Base-by-base conservation (phyloP, 768 basidiomycete species). In the Xanthoconium purpureum region DNA sequence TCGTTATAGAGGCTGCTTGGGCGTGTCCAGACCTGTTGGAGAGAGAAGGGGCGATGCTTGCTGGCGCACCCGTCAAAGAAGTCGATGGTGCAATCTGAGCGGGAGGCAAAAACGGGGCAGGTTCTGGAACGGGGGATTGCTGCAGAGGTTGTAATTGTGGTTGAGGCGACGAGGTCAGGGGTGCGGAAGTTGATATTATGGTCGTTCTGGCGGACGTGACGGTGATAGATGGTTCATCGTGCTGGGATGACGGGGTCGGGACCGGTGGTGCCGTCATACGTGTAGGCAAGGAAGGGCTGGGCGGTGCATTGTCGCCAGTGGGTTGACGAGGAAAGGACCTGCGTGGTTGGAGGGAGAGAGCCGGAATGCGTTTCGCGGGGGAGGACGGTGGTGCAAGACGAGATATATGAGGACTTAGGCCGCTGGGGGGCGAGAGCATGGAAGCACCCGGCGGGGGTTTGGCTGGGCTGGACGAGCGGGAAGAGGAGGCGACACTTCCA, bases 381-480 rank as follows among this genome's bases (percentile, higher is more conserved):
- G 88, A 87, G 13, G 71, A 70, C 3, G 73, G 66, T 6, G 70
- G 68, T 38, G 68, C 62, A n/a, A 69, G 69, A 52, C 65, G 74
- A 40, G 67, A 69, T 43, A 54, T 61, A 35, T 63, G 59, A 28
- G 70, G 60, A 54, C 62, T 59, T 46, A 66, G 65, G 52, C 56
- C 52, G 46, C 66, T 69, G 6, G 76, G 64, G 8, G 74, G 59
- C 29, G 71, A 61, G 20, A 68, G 58, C n/a, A 74, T 20, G 36
- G 70, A 58, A 15, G 66, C 54, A 8, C 71, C 65, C 3, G 54
- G 39, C 8, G 28, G 18, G 35, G 78, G 72, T 65, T 86, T 86
- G 28, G 73, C 76, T 18, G 89, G 89, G 66, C 88, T 91, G 5
- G 73, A 70, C 8, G 89, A 81, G 18, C 89, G 84, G 10, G 87